Percentiles rank a stretch among this genome's conserved stretches.
These are phyloP conservation scores for Chaetomiaceae sp. DNA, from an alignment of 2,329 filamentous ascomycete genomes.

Conservation along the genomic window DNA sequence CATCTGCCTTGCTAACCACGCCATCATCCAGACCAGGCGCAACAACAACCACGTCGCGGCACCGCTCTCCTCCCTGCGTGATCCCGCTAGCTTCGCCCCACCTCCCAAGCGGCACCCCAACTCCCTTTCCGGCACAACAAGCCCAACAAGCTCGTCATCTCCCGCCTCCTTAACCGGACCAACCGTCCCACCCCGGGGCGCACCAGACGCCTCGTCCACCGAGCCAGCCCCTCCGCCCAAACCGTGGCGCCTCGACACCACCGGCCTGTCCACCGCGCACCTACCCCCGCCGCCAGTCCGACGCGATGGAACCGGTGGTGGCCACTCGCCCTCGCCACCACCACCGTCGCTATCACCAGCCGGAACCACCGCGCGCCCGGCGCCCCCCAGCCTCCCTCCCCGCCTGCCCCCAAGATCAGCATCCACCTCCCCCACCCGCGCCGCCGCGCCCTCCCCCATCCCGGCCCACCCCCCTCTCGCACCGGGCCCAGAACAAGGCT, in stretches of 20 bases:
- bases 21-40: slow-evolving; percentile 19
- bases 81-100: slow-evolving; percentile 72
- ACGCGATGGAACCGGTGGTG: slow-evolving; percentile 34
- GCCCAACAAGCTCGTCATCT: slow-evolving; percentile 12
- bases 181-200: slow-evolving; percentile 20
- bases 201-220: slow-evolving; percentile 24
- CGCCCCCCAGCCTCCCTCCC: slow-evolving; percentile 55
- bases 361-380: slow-evolving; percentile 24
- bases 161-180: slow-evolving; percentile 26
- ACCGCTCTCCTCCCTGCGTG: slow-evolving; percentile 65
- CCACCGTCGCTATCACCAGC: slow-evolving; percentile 13
- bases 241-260: slow-evolving; percentile 65
- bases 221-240: slow-evolving; percentile 46
- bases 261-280: slow-evolving; percentile 60
- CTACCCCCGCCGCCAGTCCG: slow-evolving; percentile 66
- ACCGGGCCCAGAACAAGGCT: neutral
- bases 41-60: slow-evolving; percentile 37
- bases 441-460: slow-evolving; percentile 11
- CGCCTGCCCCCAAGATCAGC: slow-evolving; percentile 65
- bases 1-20: neutral
- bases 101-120: slow-evolving; percentile 58
- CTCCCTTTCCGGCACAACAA: slow-evolving; percentile 21
- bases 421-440: slow-evolving; percentile 18
- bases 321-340: slow-evolving; percentile 26
- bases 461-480: slow-evolving; percentile 1